Evolutionary conservation across 352 stramenopile genomes (phyloP), one percentile per base, ranked within the genome.

Genomic region (Phytopythium chamaehyphon): DNA sequence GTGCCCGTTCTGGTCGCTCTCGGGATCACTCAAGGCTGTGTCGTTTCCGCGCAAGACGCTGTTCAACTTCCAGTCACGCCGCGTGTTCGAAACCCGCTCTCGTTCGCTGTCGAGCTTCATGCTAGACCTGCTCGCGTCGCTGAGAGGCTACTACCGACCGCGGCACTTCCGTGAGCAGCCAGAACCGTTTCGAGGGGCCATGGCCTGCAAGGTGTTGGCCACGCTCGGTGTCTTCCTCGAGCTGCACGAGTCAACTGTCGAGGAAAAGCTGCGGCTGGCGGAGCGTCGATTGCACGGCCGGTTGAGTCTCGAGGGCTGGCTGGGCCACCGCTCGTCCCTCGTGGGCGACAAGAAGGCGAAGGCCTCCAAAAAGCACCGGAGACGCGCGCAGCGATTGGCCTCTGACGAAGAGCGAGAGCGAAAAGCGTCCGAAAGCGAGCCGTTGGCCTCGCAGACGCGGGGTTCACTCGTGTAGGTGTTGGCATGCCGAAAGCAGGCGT

Each of bases 1-100:
- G 53, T 88, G 77, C 45, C 74, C 74, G 9, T 86, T 86, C 59
- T 80, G 73, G 70, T 81, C 72, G 21, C 66, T 88, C 23, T 66
- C 66, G 31, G 47, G 55, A 1, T 37, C 81, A 10, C 51, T 88
- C 21, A 58, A 66, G 12, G 47, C 55, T n/a, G 62, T 84, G 37
- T 42, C 72, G 49, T 86, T 88, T 48, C 74, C 77, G 5, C 69
- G 59, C 14, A 71, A 67, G 48, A 69, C 63, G 35, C 55, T 88
- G 14, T 79, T 88, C 36, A 71, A 65, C 21, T 57, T 66, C 28
- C 71, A 81, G 39, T 77, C 68, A 14, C 55, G 52, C 2, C 23
- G 54, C n/a, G 57, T 82, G 15, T 61, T 76, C 36, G 23, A 57
- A 28, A 55, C 64, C 42, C 56, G 66, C 4, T 63, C 51, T 2